Percentiles rank a stretch among this genome's conserved stretches.
Evolutionary conservation across 208 protist species (phyloP).

Genomic region (Acanthamoeba lugdunensis): DNA sequence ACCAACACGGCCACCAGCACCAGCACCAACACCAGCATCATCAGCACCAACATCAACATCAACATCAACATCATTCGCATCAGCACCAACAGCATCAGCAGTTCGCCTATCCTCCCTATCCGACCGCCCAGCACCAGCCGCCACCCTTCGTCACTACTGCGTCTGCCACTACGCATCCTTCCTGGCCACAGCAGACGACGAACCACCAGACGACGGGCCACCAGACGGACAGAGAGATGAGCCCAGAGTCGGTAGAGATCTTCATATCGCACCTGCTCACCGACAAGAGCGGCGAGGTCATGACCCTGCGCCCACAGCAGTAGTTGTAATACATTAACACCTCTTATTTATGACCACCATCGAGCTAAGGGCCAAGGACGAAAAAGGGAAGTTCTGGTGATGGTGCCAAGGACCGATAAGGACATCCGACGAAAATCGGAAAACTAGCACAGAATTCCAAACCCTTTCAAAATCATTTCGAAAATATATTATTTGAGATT

Average conservation of each 20-base stretch:
- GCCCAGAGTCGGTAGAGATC: background rate
- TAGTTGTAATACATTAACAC: background rate
- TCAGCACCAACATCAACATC: background rate
- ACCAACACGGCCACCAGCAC: background rate
- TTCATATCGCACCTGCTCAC: slow-evolving; percentile 13
- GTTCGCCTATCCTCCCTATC: too few relatives aligned
- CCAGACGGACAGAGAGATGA: slow-evolving; percentile 7
- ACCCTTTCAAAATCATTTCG: too few relatives aligned
- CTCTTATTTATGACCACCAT: too few relatives aligned
- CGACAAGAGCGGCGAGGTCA: slow-evolving; percentile 47
- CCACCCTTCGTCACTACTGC: too few relatives aligned
- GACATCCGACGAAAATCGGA: background rate
- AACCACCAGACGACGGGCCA: background rate
- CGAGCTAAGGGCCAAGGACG: background rate
- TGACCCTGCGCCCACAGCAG: background rate
- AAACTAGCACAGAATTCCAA: too few relatives aligned
- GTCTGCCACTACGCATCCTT: background rate
- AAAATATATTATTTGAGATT: too few relatives aligned
- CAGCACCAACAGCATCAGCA: too few relatives aligned
- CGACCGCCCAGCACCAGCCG: too few relatives aligned
- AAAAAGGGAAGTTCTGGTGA: background rate
- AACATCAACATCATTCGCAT: too few relatives aligned
- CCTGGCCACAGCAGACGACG: background rate
- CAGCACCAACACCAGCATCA: background rate
- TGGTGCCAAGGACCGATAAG: background rate